phyloP scores from a whole-genome alignment of 192 early-diverging fungal genomes.

The Paraglomus brasilianum region DNA sequence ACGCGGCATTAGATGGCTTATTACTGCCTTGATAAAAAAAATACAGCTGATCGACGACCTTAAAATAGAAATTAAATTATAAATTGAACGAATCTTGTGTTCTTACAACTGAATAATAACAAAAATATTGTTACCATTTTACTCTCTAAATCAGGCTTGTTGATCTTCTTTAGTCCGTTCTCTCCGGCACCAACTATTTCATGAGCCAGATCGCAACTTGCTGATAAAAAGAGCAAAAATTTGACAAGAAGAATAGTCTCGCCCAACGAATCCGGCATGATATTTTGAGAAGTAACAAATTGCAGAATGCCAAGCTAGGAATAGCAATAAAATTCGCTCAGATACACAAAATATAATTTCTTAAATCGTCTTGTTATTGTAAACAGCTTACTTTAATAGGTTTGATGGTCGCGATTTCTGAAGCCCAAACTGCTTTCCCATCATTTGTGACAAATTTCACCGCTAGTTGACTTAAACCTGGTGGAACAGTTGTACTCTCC shows the following conservation, averaged over 20 bases:
- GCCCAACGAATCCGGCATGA: slow-evolving; percentile 45
- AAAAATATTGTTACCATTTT: slow-evolving; percentile 40
- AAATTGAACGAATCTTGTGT: not conserved
- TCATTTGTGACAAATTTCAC: slow-evolving; percentile 67
- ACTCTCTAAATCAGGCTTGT: slow-evolving; percentile 72
- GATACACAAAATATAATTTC: not conserved
- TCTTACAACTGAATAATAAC: not conserved
- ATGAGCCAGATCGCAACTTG: slow-evolving; percentile 69
- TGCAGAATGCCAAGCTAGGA: slow-evolving; percentile 44
- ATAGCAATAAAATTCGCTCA: not conserved
- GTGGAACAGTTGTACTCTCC: slow-evolving; percentile 22
- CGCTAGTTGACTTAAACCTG: slow-evolving; percentile 54
- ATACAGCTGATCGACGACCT: slow-evolving; percentile 45
- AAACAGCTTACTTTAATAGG: slow-evolving; percentile 37
- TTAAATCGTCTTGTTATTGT: not conserved
- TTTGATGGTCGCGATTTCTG: slow-evolving; percentile 30
- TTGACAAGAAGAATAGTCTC: slow-evolving; percentile 51
- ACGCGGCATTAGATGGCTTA: slow-evolving; percentile 15
- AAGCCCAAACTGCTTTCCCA: slow-evolving; percentile 71
- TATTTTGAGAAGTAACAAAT: slow-evolving; percentile 43
- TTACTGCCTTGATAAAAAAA: slow-evolving; percentile 63
- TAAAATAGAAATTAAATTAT: not conserved
- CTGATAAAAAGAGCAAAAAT: slow-evolving; percentile 59
- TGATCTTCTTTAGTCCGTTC: slow-evolving; percentile 72
- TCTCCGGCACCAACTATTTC: slow-evolving; percentile 71